phyloP scores from a whole-genome alignment of 2,329 filamentous ascomycete species.

The Lasiodiplodia theobromae region DNA sequence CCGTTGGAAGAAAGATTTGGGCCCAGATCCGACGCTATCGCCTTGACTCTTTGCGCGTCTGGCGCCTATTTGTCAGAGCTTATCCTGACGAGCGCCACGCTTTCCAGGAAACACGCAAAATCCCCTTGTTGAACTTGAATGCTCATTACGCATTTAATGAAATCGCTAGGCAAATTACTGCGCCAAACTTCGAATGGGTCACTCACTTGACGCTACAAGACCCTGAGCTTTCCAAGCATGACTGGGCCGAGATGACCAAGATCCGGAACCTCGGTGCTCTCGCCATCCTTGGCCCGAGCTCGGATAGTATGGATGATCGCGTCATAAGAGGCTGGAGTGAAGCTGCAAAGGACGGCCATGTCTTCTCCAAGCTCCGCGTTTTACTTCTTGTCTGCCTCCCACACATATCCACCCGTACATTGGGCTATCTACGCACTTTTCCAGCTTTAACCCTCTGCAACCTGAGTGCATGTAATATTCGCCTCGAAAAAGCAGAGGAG shows the following conservation, averaged over 20 bases:
- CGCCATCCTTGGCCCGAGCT: neutral
- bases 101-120: conserved; percentile 17
- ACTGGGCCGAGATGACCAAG: conserved; percentile 3
- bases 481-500: neutral
- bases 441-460: conserved; percentile 16
- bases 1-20: conserved; percentile 14
- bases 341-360: conserved; percentile 3
- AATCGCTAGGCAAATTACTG: conserved; percentile 13
- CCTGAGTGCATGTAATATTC: conserved; percentile 5
- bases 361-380: conserved; percentile 12
- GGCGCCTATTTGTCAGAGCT: conserved; percentile 20
- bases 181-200: conserved; percentile 22
- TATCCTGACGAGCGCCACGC: conserved; percentile 16
- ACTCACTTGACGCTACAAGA: conserved; percentile 12
- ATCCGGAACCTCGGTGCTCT: conserved; percentile 21
- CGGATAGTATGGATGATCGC: conserved; percentile 11
- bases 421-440: neutral
- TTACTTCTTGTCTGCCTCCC: neutral
- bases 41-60: conserved; percentile 20
- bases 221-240: neutral
- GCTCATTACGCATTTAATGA: neutral
- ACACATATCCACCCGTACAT: neutral
- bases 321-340: conserved; percentile 14
- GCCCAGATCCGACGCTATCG: neutral
- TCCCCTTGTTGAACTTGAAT: neutral